Evolutionary conservation across 2,329 filamentous ascomycete genomes (phyloP).

Genomic region (Fusarium luffae): DNA sequence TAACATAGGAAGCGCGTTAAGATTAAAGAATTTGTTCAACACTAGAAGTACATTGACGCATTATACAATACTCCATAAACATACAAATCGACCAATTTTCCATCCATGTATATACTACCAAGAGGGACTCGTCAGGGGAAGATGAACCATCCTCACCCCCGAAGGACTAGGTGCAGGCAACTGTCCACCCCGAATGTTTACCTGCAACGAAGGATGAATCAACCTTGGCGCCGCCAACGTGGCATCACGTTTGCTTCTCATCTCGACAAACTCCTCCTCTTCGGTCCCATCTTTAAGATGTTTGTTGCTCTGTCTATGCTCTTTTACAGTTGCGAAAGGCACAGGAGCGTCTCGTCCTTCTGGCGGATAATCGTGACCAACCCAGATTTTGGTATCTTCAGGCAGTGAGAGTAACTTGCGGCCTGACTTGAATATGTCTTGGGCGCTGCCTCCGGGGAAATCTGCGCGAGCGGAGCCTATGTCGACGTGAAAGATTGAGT

Average conservation of each 20-base stretch:
- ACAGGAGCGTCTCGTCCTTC: constrained; percentile 48
- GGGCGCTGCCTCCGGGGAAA: constrained; percentile 63
- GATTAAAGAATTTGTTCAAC: fast-evolving
- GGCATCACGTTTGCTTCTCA: constrained; percentile 57
- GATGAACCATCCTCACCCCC: constrained; percentile 50
- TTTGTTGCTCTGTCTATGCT: constrained; percentile 60
- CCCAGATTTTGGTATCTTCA: constrained; percentile 60
- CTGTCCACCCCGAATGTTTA: constrained; percentile 63
- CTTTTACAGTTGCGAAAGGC: constrained; percentile 57
- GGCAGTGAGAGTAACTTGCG: constrained; percentile 56
- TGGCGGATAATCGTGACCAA: constrained; percentile 65
- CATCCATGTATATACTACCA: neutral
- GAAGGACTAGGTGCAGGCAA: constrained; percentile 51
- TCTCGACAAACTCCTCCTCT: constrained; percentile 57
- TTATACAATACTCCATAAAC: neutral
- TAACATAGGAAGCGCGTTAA: neutral
- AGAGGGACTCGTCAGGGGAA: constrained; percentile 45
- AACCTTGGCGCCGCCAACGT: constrained; percentile 57
- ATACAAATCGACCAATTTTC: neutral
- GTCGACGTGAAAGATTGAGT: constrained; percentile 64
- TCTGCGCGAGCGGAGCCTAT: constrained; percentile 65
- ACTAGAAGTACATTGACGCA: no score
- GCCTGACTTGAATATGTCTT: constrained; percentile 57
- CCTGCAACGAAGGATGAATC: constrained; percentile 62
- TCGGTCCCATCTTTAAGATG: constrained; percentile 57